Evolutionary conservation across 768 basidiomycete species (phyloP).

Genomic region (Phylloporus scabripes): DNA sequence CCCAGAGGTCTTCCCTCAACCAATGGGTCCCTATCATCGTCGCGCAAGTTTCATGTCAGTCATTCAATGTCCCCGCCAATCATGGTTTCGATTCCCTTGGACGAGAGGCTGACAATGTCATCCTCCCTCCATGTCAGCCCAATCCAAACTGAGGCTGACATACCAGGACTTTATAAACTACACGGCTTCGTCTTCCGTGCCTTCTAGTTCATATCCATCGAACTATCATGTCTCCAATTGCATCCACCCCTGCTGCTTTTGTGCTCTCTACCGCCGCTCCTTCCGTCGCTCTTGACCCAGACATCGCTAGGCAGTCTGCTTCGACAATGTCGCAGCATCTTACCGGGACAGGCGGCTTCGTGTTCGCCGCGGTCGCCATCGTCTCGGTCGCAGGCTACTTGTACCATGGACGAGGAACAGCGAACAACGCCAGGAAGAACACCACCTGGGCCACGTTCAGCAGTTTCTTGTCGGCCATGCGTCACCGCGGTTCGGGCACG

Average conservation of each 20-base stretch:
- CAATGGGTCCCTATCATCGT: too few species aligned
- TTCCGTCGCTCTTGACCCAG: neutral
- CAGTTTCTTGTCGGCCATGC: slow-evolving; percentile 8
- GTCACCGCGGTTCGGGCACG: neutral
- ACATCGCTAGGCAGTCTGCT: slow-evolving; percentile 1
- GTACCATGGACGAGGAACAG: slow-evolving; percentile 4
- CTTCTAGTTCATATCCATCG: neutral
- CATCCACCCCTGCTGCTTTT: slow-evolving; percentile 10
- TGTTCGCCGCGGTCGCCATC: slow-evolving; percentile 14
- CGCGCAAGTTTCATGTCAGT: neutral
- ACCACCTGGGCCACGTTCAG: slow-evolving; percentile 6
- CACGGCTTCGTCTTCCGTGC: neutral
- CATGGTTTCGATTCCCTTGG: neutral
- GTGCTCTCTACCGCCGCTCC: neutral
- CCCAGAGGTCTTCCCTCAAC: neutral
- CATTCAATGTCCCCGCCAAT: neutral
- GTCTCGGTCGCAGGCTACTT: slow-evolving; percentile 15
- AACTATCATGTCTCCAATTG: slow-evolving; percentile 20
- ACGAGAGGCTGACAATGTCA: slow-evolving; percentile 10
- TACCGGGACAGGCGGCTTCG: slow-evolving; percentile 12
- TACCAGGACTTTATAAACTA: slow-evolving; percentile 3
- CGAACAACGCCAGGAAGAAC: neutral
- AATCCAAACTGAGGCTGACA: slow-evolving; percentile 7
- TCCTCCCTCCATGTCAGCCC: neutral
- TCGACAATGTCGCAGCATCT: slow-evolving; percentile 1